Evolutionary conservation across 805 yeast species (phyloP).

Genomic region (Jamesozyma spencerorum): DNA sequence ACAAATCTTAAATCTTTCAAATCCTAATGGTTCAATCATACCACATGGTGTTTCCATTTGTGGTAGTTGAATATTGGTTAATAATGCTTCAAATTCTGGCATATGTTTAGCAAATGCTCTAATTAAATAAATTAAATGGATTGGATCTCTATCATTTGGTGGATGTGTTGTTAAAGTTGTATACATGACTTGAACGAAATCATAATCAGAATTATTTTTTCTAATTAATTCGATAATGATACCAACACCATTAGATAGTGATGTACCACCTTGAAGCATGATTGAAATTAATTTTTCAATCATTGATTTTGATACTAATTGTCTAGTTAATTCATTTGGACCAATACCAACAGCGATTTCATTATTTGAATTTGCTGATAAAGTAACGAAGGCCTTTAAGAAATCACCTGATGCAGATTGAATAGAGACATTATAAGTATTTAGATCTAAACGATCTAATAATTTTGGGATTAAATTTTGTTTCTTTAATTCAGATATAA

Average conservation of each 20-base stretch:
- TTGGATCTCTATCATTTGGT: slow-evolving; percentile 85
- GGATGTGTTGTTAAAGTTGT: slow-evolving; percentile 81
- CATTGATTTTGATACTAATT: slow-evolving; percentile 68
- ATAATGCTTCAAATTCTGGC: slow-evolving; percentile 54
- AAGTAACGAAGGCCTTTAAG: slow-evolving; percentile 83
- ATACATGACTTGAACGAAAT: slow-evolving; percentile 73
- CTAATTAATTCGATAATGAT: slow-evolving; percentile 88
- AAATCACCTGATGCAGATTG: slow-evolving; percentile 94
- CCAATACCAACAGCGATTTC: slow-evolving; percentile 87
- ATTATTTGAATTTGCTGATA: slow-evolving; percentile 83
- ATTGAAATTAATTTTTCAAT: slow-evolving; percentile 57
- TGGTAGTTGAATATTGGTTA: slow-evolving; percentile 31
- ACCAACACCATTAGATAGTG: slow-evolving; percentile 87
- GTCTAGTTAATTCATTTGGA: slow-evolving; percentile 87
- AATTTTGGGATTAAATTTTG: slow-evolving; percentile 69
- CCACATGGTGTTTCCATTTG: slow-evolving; percentile 36
- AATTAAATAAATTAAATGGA: slow-evolving; percentile 79
- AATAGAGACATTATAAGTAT: slow-evolving; percentile 54
- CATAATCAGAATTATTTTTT: slow-evolving; percentile 92
- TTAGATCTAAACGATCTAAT: slow-evolving; percentile 49
- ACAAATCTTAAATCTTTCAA: slow-evolving; percentile 84
- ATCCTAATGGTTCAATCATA: slow-evolving; percentile 72
- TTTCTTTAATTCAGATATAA: slow-evolving; percentile 61
- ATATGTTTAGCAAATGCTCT: slow-evolving; percentile 66
- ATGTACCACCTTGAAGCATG: slow-evolving; percentile 77